These are phyloP conservation scores for Candida dendrica DNA, from an alignment of 805 yeast species.

Conservation along the genomic window DNA sequence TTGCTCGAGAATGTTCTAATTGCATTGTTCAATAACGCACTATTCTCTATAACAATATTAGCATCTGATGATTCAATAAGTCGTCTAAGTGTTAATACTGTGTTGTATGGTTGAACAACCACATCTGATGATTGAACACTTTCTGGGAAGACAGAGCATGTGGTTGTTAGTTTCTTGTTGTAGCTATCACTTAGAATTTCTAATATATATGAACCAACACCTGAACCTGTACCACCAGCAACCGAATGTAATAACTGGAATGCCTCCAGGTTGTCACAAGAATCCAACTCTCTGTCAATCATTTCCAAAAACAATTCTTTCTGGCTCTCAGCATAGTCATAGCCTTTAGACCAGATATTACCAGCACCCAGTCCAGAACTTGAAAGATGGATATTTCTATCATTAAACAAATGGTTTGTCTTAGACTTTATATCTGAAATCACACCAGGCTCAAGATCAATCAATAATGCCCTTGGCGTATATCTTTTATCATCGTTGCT, in stretches of 20 bases:
- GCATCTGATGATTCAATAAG: constrained; percentile 82
- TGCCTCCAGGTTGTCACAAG: constrained; percentile 82
- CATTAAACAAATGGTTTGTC: constrained; percentile 65
- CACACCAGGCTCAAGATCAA: constrained; percentile 90
- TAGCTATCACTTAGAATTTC: constrained; percentile 77
- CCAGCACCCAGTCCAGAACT: constrained; percentile 92
- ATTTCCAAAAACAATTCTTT: constrained; percentile 73
- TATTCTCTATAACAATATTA: constrained; percentile 85
- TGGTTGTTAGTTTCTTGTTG: constrained; percentile 74
- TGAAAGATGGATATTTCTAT: constrained; percentile 72
- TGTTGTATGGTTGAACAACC: constrained; percentile 97
- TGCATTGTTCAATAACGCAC: constrained; percentile 70
- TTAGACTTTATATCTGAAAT: constrained; percentile 51
- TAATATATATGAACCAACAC: constrained; percentile 77
- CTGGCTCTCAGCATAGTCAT: constrained; percentile 60
- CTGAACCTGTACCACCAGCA: constrained; percentile 98
- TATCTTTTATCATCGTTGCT: constrained; percentile 67
- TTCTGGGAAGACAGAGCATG: constrained; percentile 82
- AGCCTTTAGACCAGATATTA: constrained; percentile 93
- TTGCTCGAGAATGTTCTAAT: constrained; percentile 48
- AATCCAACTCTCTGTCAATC: constrained; percentile 85
- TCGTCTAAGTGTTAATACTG: constrained; percentile 73
- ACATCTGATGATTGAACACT: constrained; percentile 82
- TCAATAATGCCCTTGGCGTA: constrained; percentile 79
- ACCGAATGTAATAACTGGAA: constrained; percentile 90